Conservation (phyloP, 2,329 filamentous ascomycete species). For the Colletotrichum musicola region DNA sequence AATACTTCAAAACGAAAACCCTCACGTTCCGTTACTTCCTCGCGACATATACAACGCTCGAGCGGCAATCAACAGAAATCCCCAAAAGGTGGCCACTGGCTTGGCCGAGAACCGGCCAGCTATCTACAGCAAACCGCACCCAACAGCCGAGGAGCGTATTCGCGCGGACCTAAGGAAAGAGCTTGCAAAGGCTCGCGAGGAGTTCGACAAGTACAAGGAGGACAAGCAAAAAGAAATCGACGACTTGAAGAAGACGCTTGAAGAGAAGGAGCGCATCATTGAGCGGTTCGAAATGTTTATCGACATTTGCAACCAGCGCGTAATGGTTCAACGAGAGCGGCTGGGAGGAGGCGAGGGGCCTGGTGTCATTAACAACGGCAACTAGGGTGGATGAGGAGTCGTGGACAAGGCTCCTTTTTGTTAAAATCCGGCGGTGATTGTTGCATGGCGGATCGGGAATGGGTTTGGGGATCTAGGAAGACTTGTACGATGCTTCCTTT, state of each 20-base stretch:
- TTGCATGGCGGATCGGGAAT: conserved; percentile 40
- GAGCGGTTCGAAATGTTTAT: conserved; percentile 77
- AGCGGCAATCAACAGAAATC: conserved; percentile 75
- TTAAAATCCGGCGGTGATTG: conserved; percentile 2
- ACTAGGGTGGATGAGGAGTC: neutral
- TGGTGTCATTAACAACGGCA: conserved; percentile 23
- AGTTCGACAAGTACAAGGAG: conserved; percentile 66
- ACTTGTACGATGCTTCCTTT: conserved; percentile 37
- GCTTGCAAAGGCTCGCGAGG: conserved; percentile 69
- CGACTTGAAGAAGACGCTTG: conserved; percentile 69
- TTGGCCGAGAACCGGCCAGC: conserved; percentile 72
- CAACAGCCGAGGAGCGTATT: conserved; percentile 74
- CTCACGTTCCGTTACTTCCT: conserved; percentile 72
- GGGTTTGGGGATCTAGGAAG: conserved; percentile 28
- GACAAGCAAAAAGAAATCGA: conserved; percentile 71
- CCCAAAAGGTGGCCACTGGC: conserved; percentile 70
- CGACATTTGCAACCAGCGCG: conserved; percentile 75
- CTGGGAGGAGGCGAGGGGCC: conserved; percentile 47
- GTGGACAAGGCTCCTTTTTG: neutral
- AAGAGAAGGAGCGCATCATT: conserved; percentile 73
- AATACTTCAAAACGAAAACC: conserved; percentile 73
- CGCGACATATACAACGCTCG: conserved; percentile 77
- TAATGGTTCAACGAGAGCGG: conserved; percentile 72
- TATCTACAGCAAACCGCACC: conserved; percentile 75
- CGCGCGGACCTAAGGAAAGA: conserved; percentile 72